Evolutionary conservation across 371 early-diverging fungal species (phyloP), one percentile per base, ranked within the genome.

Genomic region (Nematocida sp.): DNA sequence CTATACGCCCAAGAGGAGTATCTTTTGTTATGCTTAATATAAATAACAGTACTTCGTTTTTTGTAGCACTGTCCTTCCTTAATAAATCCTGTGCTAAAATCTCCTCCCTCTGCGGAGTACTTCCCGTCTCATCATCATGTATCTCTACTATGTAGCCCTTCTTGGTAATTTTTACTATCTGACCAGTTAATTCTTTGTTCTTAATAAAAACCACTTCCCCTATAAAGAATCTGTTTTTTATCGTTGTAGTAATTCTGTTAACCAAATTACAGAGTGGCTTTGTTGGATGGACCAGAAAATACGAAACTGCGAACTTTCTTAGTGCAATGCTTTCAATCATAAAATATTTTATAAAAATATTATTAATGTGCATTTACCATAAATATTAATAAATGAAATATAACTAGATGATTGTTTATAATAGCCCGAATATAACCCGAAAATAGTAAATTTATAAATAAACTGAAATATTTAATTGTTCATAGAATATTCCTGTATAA

Each of bases 311-410:
- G 54, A 81, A 85, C 62, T 71, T 69, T 67, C 78, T 72, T 15
- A 85, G 66, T 45, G 72, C 70, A 80, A 64, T 75, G 82, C 85
- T 85, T 58, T 84, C 84, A 47, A 85, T 84, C 85, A 84, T 84
- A 50, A 50, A 50, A 50, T 50, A 50, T 50, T 50, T 50, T 50
- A 18, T 50, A 50, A 50, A 50, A 50, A 50, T 50, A 50, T 50
- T 50, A 50, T 50, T 50, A 50, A 52, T 54, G 42, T 46, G 73
- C 39, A 56, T 45, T 6, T 18, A n/a, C 40, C 56, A 33, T 52
- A 50, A 33, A 23, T 62, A 33, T 33, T 23, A n/a, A 62, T 62
- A n/a, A 23, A n/a, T 62, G 11, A 33, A 33, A 33, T 33, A 33
- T 33, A 33, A 33, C 33, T 33, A 33, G 33, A 33, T 2, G 33